phyloP scores from a whole-genome alignment of 208 protist species.

The Leishmania mexicana region DNA sequence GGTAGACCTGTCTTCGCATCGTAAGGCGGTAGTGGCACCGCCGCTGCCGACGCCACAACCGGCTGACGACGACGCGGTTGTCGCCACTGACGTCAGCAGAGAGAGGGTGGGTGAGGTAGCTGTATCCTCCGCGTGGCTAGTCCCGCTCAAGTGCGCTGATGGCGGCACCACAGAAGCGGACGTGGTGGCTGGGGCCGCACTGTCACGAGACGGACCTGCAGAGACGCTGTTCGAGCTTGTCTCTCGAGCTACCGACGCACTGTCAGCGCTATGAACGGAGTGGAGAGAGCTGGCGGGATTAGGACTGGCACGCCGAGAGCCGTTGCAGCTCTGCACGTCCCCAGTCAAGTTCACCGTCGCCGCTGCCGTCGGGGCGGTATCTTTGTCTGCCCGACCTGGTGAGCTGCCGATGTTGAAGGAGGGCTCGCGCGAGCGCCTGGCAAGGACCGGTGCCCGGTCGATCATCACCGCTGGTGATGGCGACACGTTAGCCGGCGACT shows the following conservation, averaged over 20 bases:
- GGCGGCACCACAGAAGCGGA: neutral
- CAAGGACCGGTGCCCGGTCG: neutral
- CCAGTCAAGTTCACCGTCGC: neutral
- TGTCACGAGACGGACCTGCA: neutral
- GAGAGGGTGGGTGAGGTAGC: neutral
- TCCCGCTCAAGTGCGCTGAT: neutral
- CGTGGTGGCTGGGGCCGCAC: neutral
- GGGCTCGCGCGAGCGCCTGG: slow-evolving; percentile 17
- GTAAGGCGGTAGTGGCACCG: neutral
- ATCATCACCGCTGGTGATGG: neutral
- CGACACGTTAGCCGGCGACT: slow-evolving; percentile 6
- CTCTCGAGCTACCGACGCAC: neutral
- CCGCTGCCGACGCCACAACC: neutral
- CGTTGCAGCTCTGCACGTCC: neutral
- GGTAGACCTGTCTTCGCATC: neutral
- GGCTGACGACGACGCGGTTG: neutral
- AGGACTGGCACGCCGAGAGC: neutral
- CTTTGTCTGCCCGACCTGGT: neutral
- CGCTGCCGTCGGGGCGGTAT: neutral
- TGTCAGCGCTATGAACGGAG: neutral
- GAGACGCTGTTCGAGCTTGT: neutral
- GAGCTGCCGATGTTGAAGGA: neutral
- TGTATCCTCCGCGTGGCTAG: neutral
- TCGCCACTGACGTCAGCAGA: neutral
- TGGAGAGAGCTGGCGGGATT: neutral